A percentile compares a stretch with the other conserved stretches of the same genome.
Conservation (phyloP, 257 asterid genomes). For the Paulownia fortunei region DNA sequence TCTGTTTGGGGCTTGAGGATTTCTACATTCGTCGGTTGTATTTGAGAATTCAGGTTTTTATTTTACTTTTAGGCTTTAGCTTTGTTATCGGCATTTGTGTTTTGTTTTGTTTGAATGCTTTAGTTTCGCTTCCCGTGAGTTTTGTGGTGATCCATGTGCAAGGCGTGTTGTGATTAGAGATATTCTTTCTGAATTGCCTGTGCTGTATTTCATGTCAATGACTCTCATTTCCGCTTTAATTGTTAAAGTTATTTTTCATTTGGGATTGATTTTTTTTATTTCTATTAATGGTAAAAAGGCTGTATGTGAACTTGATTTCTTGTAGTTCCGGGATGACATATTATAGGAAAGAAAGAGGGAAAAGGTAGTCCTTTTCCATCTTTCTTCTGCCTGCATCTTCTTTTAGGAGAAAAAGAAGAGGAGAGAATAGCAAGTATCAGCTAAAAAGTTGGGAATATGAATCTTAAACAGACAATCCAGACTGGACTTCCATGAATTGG, state of each 20-base stretch:
- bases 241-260: background rate
- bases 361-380: background rate
- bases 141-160: background rate
- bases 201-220: background rate
- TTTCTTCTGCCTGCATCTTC: background rate
- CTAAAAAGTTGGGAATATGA: background rate
- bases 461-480: background rate
- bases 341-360: background rate
- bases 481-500: background rate
- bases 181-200: background rate
- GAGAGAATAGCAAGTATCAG: background rate
- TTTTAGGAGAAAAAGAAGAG: background rate
- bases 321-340: background rate
- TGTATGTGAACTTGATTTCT: background rate
- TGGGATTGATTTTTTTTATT: background rate
- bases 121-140: background rate
- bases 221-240: background rate
- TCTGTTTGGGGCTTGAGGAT: conserved; percentile 79
- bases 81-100: background rate
- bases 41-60: conserved; percentile 61
- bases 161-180: background rate
- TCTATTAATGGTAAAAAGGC: background rate
- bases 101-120: background rate
- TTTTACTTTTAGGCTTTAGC: background rate
- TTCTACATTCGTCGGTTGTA: conserved; percentile 69